Evolutionary conservation across 106 monocot genomes (phyloP), one percentile per base, ranked within the genome.

Genomic region (Dendrobium huoshanense): DNA sequence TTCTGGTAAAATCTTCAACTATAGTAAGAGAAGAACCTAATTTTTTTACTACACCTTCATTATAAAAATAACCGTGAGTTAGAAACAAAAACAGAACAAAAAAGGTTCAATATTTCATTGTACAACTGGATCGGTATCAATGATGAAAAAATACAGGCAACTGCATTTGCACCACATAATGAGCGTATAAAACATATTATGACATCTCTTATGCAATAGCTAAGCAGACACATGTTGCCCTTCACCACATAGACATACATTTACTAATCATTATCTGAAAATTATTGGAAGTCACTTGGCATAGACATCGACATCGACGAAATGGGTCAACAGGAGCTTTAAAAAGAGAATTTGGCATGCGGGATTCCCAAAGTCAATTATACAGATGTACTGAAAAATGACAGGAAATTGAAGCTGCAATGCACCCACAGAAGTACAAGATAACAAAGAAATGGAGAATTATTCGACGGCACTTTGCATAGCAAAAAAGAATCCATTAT

Each of bases 41-140:
- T 81, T 95, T 98, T 67, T 95, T 91, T 31, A 89, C 89, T 19
- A 79, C 78, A 81, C 98, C 98, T 98, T 84, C 78, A 94, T 78
- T 81, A 51, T 24, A 5, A 51, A 72, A 42, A 41, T 15, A 11
- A 31, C 29, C 19, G 47, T 17, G n/a, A 77, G 16, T 42, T 43
- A 45, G 20, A 48, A 19, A 55, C 19, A 31, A 72, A 73, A 72
- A 67, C n/a, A 70, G 73, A 64, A 80, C 24, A 56, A 49, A 70
- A 33, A 37, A 37, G 33, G 13, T 13, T 70, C 37, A 70, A 70
- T 33, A 33, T 70, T 70, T 37, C 70, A 2, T 16, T 33, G 37
- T 37, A 33, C 37, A 33, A 68, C 10, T 68, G 13, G 70, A 70
- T 70, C 33, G 0, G 8, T 65, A 37, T 70, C 1, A 15, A 70